These are phyloP conservation scores for Pleodorina starrii DNA, from an alignment of 139 green algal genomes.

Conservation along the genomic window DNA sequence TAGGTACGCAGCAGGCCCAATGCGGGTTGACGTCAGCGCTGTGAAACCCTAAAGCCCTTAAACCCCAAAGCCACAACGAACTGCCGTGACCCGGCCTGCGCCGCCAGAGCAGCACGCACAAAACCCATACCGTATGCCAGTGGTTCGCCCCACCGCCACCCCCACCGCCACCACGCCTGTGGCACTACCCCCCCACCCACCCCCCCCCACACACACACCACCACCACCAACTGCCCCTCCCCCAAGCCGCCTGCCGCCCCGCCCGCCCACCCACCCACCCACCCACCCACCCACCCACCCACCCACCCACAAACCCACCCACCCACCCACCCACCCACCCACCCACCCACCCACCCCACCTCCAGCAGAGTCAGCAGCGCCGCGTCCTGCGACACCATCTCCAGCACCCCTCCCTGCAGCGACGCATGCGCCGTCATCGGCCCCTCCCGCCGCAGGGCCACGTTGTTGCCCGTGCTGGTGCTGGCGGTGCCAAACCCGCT, in stretches of 20 bases:
- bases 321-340: no score
- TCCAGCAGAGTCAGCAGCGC: constrained; percentile 1
- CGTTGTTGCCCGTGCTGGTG: not conserved
- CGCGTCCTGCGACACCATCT: not conserved
- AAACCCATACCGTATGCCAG: no score
- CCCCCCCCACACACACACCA: no score
- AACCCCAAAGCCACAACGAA: no score
- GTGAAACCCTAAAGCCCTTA: no score
- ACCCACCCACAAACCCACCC: no score
- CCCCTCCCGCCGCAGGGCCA: not conserved
- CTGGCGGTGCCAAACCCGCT: not conserved
- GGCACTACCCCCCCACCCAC: not conserved
- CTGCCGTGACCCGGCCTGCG: no score
- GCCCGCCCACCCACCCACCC: not conserved
- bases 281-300: no score
- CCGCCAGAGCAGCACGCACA: no score
- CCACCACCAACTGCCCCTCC: not conserved
- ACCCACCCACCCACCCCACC: not conserved
- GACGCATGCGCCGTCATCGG: not conserved
- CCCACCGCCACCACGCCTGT: not conserved
- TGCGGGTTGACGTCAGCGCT: no score
- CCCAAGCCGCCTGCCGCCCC: not conserved
- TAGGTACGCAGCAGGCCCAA: no score
- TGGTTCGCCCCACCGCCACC: no score
- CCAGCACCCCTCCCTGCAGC: not conserved